Conservation (phyloP, 768 basidiomycete species). For the Psilocybe cyanescens region DNA sequence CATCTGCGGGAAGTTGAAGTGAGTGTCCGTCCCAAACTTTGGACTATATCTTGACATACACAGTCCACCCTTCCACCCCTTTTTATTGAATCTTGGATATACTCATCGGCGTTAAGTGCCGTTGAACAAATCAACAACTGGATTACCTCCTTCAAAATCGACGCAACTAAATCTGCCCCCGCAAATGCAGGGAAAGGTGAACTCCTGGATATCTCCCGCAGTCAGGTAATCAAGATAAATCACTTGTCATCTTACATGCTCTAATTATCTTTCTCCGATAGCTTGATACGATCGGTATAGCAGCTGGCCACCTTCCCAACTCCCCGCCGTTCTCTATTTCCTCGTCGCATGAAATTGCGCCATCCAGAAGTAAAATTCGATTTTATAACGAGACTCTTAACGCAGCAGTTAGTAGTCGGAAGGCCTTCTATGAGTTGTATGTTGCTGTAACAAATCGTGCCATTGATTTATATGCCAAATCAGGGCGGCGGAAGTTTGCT, state of each 20-base stretch:
- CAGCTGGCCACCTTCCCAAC: conserved; percentile 69
- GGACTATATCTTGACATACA: conserved; percentile 6
- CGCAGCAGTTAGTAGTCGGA: conserved; percentile 54
- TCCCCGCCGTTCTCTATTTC: conserved; percentile 73
- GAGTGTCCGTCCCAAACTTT: conserved; percentile 37
- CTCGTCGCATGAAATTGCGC: conserved; percentile 25
- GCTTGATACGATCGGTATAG: conserved; percentile 87
- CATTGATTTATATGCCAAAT: conserved; percentile 82
- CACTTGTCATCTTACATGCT: neutral
- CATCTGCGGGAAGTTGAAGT: conserved; percentile 81
- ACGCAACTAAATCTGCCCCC: conserved; percentile 47
- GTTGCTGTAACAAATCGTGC: conserved; percentile 75
- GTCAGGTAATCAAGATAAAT: conserved; percentile 59
- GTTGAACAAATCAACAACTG: conserved; percentile 81
- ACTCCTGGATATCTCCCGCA: conserved; percentile 83
- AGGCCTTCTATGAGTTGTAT: conserved; percentile 81
- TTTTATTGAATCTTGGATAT: conserved; percentile 94
- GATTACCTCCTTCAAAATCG: conserved; percentile 53
- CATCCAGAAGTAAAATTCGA: conserved; percentile 22
- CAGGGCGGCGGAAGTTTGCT: conserved; percentile 86
- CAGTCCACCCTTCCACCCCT: conserved; percentile 54
- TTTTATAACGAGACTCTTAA: conserved; percentile 69
- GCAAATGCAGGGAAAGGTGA: conserved; percentile 87
- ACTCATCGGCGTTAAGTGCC: conserved; percentile 84
- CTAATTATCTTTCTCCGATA: conserved; percentile 31